These are phyloP conservation scores for Paraurostyla sp. DNA, from an alignment of 73 alveolate species.

Conservation along the genomic window DNA sequence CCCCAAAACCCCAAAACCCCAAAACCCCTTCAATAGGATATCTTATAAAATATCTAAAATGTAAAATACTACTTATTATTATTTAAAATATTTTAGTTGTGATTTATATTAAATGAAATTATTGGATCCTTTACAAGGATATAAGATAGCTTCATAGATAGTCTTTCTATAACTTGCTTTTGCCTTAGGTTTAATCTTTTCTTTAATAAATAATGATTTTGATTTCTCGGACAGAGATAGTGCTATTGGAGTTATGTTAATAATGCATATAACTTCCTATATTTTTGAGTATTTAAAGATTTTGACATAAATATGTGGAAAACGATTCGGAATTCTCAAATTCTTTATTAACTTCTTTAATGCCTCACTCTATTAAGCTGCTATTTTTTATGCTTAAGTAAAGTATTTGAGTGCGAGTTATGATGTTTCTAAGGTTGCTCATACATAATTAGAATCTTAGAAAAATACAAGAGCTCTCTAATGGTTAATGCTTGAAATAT, in stretches of 20 bases:
- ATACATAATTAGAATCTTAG: not conserved
- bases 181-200: not conserved
- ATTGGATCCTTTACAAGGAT: slow-evolving; percentile 25
- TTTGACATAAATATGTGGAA: not conserved
- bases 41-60: too few relatives aligned
- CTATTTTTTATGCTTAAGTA: slow-evolving; percentile 38
- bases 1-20: too few relatives aligned
- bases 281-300: slow-evolving; percentile 12
- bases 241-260: slow-evolving; percentile 14
- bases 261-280: slow-evolving; percentile 31
- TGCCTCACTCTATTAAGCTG: slow-evolving; percentile 9
- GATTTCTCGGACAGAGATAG: not conserved
- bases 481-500: slow-evolving; percentile 27
- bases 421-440: not conserved
- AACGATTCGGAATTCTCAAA: not conserved
- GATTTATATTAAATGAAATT: too few relatives aligned
- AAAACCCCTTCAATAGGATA: too few relatives aligned
- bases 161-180: slow-evolving; percentile 10
- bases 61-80: too few relatives aligned
- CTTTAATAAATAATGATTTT: not conserved
- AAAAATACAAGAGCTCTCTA: not conserved
- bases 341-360: not conserved
- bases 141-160: slow-evolving; percentile 14
- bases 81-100: too few relatives aligned
- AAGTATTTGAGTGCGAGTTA: not conserved